A percentile compares a stretch with the other conserved stretches of the same genome.
phyloP scores from a whole-genome alignment of 2,329 filamentous ascomycete species.

The Dendrostoma leiphaemia region DNA sequence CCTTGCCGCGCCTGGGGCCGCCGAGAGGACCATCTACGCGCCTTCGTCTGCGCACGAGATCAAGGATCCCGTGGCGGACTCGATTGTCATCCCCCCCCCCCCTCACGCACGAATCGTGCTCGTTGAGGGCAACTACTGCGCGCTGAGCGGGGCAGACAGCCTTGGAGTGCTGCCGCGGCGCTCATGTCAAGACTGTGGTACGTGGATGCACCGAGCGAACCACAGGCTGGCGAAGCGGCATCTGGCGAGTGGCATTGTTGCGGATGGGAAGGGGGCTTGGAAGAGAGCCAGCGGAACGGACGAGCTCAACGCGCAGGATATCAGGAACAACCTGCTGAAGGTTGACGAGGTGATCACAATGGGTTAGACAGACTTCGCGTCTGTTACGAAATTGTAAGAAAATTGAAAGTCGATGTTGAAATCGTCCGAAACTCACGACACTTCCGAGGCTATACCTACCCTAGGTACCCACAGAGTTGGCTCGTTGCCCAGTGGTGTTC shows the following conservation, averaged over 20 bases:
- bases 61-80: background rate
- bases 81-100: background rate
- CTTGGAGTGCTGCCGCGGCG: background rate
- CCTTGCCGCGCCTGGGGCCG: no score
- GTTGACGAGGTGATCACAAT: conserved; percentile 6
- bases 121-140: background rate
- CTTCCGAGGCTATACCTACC: no score
- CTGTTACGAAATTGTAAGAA: no score
- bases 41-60: background rate
- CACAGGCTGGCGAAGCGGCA: background rate
- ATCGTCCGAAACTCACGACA: no score
- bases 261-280: background rate
- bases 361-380: no score
- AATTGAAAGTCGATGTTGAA: no score
- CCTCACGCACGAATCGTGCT: background rate
- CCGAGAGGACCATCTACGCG: background rate
- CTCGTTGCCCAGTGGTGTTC: no score
- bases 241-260: background rate
- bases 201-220: background rate
- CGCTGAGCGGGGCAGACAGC: background rate
- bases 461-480: no score
- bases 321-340: background rate
- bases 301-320: conserved; percentile 6
- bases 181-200: background rate
- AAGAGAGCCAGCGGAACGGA: background rate